Conservation (phyloP, 495 filamentous ascomycete genomes). For the Penicillium ochrochloron region DNA sequence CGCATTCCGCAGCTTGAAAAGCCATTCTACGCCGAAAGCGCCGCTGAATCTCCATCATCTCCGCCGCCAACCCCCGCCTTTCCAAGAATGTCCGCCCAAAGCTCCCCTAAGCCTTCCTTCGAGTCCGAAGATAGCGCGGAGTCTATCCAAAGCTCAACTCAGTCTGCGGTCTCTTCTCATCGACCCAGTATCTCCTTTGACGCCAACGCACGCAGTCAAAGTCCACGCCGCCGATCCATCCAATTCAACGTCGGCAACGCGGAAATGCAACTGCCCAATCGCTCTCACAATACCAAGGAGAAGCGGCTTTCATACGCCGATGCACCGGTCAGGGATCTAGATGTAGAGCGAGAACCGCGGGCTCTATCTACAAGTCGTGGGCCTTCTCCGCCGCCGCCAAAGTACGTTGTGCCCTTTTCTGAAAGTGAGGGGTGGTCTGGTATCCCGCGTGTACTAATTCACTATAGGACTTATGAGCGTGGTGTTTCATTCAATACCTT, state of each 20-base stretch:
- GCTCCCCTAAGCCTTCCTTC: constrained; percentile 45
- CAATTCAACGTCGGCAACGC: constrained; percentile 45
- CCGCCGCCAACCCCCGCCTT: constrained; percentile 1
- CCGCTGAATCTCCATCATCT: background rate
- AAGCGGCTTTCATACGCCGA: constrained; percentile 35
- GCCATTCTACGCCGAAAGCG: background rate
- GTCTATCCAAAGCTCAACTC: constrained; percentile 35
- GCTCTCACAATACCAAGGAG: constrained; percentile 37
- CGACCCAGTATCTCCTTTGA: constrained; percentile 30
- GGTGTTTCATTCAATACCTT: constrained; percentile 94
- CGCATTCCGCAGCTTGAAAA: background rate
- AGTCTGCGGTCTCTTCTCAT: constrained; percentile 24
- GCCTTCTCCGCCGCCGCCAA: constrained; percentile 45
- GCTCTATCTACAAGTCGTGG: constrained; percentile 29
- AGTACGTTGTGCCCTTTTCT: constrained; percentile 26
- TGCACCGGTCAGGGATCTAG: constrained; percentile 22
- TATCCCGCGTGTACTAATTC: constrained; percentile 15
- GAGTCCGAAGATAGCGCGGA: constrained; percentile 59
- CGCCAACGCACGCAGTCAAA: constrained; percentile 22
- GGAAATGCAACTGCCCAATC: constrained; percentile 38
- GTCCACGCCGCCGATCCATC: constrained; percentile 45
- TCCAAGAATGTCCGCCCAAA: constrained; percentile 32
- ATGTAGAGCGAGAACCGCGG: constrained; percentile 40
- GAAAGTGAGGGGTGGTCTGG: background rate
- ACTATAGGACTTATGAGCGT: constrained; percentile 50